Evolutionary conservation across 306 rosid species (phyloP).

Genomic region (Delonix regia): DNA sequence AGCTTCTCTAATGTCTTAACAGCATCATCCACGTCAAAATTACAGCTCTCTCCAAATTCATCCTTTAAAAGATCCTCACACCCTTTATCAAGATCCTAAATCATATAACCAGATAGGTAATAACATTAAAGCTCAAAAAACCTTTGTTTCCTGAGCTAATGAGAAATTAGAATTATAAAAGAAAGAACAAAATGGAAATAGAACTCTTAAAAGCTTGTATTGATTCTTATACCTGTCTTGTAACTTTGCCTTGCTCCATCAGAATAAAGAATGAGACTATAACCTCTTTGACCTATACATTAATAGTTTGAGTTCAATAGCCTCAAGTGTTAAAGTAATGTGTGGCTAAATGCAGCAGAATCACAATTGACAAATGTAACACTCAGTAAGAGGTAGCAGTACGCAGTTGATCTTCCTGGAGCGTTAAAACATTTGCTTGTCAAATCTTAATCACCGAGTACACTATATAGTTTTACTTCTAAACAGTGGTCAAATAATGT

Average conservation of each 20-base stretch:
- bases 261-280: conserved; percentile 82
- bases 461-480: neutral
- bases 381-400: conserved; percentile 26
- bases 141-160: neutral
- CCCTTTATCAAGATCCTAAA: conserved; percentile 84
- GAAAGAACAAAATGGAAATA: conserved; percentile 18
- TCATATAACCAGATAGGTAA: conserved; percentile 26
- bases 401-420: conserved; percentile 29
- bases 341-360: conserved; percentile 4
- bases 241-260: conserved; percentile 97
- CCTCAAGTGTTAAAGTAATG: conserved; percentile 18
- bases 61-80: conserved; percentile 90
- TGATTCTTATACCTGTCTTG: conserved; percentile 54
- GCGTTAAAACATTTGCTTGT: conserved; percentile 2
- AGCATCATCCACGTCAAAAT: conserved; percentile 97
- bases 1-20: conserved; percentile 78
- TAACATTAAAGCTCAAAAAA: conserved; percentile 13
- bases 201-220: conserved; percentile 25
- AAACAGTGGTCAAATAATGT: neutral
- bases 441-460: neutral
- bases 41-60: conserved; percentile 69
- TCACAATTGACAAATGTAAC: neutral
- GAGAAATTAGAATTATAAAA: conserved; percentile 3
- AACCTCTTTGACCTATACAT: conserved; percentile 88
- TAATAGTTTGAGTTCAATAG: conserved; percentile 31